Percentiles rank a stretch among this genome's conserved stretches.
Evolutionary conservation across 2,329 filamentous ascomycete species (phyloP).

Genomic region (Massarina eburnea): DNA sequence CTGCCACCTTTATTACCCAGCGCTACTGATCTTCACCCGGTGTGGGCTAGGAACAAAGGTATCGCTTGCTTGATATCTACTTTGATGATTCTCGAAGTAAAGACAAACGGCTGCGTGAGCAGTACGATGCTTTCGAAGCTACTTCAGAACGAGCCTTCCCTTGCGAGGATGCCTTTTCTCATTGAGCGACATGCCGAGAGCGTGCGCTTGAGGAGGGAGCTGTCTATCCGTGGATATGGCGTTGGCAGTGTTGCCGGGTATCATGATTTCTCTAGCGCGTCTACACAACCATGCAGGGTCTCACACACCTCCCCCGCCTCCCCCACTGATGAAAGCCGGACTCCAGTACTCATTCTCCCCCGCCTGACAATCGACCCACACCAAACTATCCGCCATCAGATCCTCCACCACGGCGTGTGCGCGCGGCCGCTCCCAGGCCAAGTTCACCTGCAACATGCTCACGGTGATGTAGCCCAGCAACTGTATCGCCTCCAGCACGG

Average conservation of each 20-base stretch:
- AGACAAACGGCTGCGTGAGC: background rate
- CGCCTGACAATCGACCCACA: constrained; percentile 90
- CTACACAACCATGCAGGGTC: background rate
- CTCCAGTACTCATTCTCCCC: constrained; percentile 94
- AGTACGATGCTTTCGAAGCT: background rate
- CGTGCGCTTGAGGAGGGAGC: constrained; percentile 35
- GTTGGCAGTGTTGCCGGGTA: background rate
- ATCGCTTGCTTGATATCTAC: background rate
- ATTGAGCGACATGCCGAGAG: constrained; percentile 33
- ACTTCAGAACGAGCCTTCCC: constrained; percentile 4
- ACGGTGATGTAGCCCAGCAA: constrained; percentile 87
- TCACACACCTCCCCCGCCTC: too few species aligned
- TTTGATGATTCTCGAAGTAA: background rate
- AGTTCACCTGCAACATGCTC: constrained; percentile 82
- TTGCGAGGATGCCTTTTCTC: constrained; percentile 37
- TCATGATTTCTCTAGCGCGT: background rate
- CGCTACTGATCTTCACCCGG: constrained; percentile 23
- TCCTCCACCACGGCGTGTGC: constrained; percentile 91
- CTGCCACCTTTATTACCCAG: constrained; percentile 2
- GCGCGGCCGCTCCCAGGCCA: constrained; percentile 81
- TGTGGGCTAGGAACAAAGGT: constrained; percentile 23
- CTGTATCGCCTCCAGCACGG: constrained; percentile 87
- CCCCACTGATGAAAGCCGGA: constrained; percentile 66
- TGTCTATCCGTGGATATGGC: background rate
- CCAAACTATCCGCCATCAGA: constrained; percentile 80